phyloP scores from a whole-genome alignment of 148 eudicot genomes.

The Rhododendron griersonianum region DNA sequence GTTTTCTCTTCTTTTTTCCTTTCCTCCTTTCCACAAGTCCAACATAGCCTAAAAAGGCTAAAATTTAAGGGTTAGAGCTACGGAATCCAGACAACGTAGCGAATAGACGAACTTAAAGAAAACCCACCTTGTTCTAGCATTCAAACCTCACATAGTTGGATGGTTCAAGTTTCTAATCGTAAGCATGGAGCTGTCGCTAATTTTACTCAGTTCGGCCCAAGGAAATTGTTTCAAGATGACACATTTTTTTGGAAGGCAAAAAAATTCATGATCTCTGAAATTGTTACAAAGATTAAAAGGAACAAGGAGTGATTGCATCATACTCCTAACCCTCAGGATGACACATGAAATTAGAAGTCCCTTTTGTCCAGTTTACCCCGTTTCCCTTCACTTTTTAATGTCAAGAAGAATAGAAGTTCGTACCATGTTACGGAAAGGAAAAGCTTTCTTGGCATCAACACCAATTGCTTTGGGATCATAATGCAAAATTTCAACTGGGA shows the following conservation, averaged over 20 bases:
- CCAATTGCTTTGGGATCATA: slow-evolving; percentile 89
- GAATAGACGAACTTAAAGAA: background rate
- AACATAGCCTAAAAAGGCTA: background rate
- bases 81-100: background rate
- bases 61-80: background rate
- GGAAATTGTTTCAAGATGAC: background rate
- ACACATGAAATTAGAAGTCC: background rate
- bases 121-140: background rate
- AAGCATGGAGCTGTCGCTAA: background rate
- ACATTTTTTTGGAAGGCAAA: too few relatives aligned
- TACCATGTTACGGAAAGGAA: slow-evolving; percentile 96
- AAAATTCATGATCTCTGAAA: too few relatives aligned
- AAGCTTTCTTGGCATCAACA: slow-evolving; percentile 88
- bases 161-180: background rate
- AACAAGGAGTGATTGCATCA: too few relatives aligned
- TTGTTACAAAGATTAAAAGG: too few relatives aligned
- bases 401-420: background rate
- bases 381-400: background rate
- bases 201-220: background rate
- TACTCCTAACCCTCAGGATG: too few relatives aligned
- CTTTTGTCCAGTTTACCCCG: background rate
- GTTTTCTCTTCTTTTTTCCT: background rate
- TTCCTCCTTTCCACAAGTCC: background rate
- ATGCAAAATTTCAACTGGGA: slow-evolving; percentile 71
- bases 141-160: background rate